These are phyloP conservation scores for Allium sativum DNA, from an alignment of 106 monocot species.

Conservation along the genomic window DNA sequence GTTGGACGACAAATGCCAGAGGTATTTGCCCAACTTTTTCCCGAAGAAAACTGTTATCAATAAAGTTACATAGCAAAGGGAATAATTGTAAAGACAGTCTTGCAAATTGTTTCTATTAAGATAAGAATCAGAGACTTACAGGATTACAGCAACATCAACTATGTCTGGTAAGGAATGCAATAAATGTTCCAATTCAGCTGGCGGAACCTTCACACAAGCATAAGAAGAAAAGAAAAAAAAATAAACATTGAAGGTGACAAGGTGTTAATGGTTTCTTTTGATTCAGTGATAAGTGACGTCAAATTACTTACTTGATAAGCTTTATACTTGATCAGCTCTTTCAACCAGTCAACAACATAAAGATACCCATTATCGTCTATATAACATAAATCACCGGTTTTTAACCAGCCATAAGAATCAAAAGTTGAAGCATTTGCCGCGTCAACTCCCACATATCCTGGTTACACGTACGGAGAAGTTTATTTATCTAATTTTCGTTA, in stretches of 20 bases:
- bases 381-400: slow-evolving; percentile 56
- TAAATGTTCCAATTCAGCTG: slow-evolving; percentile 48
- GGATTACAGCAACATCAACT: slow-evolving; percentile 52
- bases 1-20: slow-evolving; percentile 44
- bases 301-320: slow-evolving; percentile 22
- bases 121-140: slow-evolving; percentile 20
- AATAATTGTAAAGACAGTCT: not conserved
- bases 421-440: slow-evolving; percentile 32
- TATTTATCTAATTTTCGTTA: not conserved
- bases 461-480: not conserved
- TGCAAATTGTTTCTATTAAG: too few species aligned
- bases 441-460: slow-evolving; percentile 49
- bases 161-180: slow-evolving; percentile 32
- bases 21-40: slow-evolving; percentile 64
- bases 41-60: slow-evolving; percentile 33
- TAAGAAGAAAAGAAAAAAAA: not conserved
- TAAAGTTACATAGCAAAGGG: not conserved
- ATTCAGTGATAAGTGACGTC: too few species aligned
- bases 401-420: slow-evolving; percentile 55
- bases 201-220: slow-evolving; percentile 36
- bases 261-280: not conserved
- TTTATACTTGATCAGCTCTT: slow-evolving; percentile 65
- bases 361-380: slow-evolving; percentile 37
- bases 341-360: slow-evolving; percentile 36
- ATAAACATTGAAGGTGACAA: not conserved